Evolutionary conservation across 495 filamentous ascomycete species (phyloP).

Genomic region (Aspergillus ellipticus): DNA sequence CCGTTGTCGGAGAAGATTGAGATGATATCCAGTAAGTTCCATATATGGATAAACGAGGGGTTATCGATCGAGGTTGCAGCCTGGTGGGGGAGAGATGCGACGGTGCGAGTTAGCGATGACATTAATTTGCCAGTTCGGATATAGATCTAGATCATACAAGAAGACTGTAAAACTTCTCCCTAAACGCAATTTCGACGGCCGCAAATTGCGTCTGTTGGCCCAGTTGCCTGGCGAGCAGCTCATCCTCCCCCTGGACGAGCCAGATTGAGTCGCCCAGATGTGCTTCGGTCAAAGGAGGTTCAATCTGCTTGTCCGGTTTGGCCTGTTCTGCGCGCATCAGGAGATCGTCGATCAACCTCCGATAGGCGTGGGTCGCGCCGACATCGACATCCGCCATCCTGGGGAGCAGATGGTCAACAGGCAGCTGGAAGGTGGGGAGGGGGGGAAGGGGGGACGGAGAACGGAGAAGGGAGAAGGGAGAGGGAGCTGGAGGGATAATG

Average conservation of each 20-base stretch:
- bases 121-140: neutral
- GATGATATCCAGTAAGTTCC: slow-evolving; percentile 90
- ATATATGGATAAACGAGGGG: slow-evolving; percentile 72
- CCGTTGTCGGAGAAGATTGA: slow-evolving; percentile 79
- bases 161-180: slow-evolving; percentile 70
- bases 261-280: slow-evolving; percentile 40
- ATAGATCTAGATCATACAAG: slow-evolving; percentile 52
- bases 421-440: neutral
- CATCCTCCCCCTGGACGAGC: slow-evolving; percentile 29
- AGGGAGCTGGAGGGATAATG: neutral
- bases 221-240: slow-evolving; percentile 21
- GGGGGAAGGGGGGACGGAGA: neutral
- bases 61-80: slow-evolving; percentile 67
- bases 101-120: slow-evolving; percentile 16
- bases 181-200: slow-evolving; percentile 72
- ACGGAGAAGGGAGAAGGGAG: neutral
- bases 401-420: neutral
- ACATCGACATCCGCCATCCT: slow-evolving; percentile 52
- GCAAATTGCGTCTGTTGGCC: slow-evolving; percentile 52
- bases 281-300: slow-evolving; percentile 68
- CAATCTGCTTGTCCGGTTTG: slow-evolving; percentile 65
- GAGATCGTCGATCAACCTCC: slow-evolving; percentile 54
- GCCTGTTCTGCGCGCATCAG: slow-evolving; percentile 59
- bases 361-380: slow-evolving; percentile 54
- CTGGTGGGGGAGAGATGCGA: slow-evolving; percentile 30